These are phyloP conservation scores for Sicyos edulis DNA, from an alignment of 306 rosid species.

Conservation along the genomic window DNA sequence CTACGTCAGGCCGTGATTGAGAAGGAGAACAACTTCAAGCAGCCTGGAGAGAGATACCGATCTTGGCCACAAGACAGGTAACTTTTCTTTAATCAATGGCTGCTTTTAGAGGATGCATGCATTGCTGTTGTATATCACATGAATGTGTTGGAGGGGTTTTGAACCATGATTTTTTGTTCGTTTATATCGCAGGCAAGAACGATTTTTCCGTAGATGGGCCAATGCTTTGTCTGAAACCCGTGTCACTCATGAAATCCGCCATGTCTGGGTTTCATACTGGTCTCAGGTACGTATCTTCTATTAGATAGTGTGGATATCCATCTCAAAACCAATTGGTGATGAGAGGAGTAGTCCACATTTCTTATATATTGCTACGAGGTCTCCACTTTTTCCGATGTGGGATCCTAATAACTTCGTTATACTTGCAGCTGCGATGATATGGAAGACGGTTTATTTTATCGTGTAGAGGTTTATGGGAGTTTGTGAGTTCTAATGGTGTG, in stretches of 20 bases:
- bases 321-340: no score
- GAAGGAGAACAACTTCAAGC: slow-evolving; percentile 88
- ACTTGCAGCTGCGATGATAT: neutral
- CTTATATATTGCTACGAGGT: no score
- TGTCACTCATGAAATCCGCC: slow-evolving; percentile 83
- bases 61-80: slow-evolving; percentile 82
- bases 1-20: slow-evolving; percentile 50
- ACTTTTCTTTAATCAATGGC: neutral
- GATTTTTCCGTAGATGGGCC: slow-evolving; percentile 63
- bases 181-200: slow-evolving; percentile 59
- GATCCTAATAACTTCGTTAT: no score
- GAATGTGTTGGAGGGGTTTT: neutral
- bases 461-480: no score
- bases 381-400: no score
- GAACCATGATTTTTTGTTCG: neutral
- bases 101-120: neutral
- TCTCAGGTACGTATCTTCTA: slow-evolving; percentile 67
- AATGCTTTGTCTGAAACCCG: slow-evolving; percentile 68
- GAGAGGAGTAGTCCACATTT: no score
- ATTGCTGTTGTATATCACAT: neutral
- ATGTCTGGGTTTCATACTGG: slow-evolving; percentile 77
- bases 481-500: no score
- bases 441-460: no score
- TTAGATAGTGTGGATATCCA: no score
- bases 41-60: slow-evolving; percentile 91